A percentile compares a stretch with the other conserved stretches of the same genome.
These are phyloP conservation scores for Lentinus polychrous DNA, from an alignment of 1,284 basidiomycete genomes.

Conservation along the genomic window DNA sequence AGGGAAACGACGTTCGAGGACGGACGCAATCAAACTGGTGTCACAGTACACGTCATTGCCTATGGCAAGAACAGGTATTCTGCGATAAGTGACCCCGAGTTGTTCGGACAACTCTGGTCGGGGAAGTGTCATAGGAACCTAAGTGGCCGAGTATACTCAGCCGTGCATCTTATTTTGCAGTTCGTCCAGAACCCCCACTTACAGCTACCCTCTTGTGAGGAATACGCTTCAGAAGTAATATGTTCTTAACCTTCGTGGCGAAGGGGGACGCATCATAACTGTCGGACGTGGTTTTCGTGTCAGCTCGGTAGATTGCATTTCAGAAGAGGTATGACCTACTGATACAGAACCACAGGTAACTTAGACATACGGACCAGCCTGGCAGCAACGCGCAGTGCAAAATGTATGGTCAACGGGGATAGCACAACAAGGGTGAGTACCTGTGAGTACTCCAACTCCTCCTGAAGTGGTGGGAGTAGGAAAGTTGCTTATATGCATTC, in stretches of 20 bases:
- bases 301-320: not conserved
- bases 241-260: conserved; percentile 44
- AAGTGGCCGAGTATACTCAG: not conserved
- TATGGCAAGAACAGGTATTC: conserved; percentile 50
- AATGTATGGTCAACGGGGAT: too few species aligned
- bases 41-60: conserved; percentile 52
- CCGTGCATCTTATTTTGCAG: not conserved
- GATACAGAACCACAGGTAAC: conserved; percentile 31
- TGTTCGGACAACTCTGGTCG: conserved; percentile 46
- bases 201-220: conserved; percentile 35
- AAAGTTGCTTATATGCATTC: too few species aligned
- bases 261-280: conserved; percentile 50
- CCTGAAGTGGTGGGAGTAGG: too few species aligned
- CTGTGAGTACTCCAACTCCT: too few species aligned
- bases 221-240: conserved; percentile 42
- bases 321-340: conserved; percentile 22
- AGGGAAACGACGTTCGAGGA: conserved; percentile 45
- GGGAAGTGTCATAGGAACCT: conserved; percentile 45
- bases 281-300: not conserved
- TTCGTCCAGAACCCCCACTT: conserved; percentile 28
- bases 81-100: conserved; percentile 44
- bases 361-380: conserved; percentile 3
- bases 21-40: conserved; percentile 40
- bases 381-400: too few species aligned
- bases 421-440: too few species aligned